Percentiles rank a stretch among this genome's conserved stretches.
phyloP scores from a whole-genome alignment of 352 stramenopile species.

The Pythium phragmitis region DNA sequence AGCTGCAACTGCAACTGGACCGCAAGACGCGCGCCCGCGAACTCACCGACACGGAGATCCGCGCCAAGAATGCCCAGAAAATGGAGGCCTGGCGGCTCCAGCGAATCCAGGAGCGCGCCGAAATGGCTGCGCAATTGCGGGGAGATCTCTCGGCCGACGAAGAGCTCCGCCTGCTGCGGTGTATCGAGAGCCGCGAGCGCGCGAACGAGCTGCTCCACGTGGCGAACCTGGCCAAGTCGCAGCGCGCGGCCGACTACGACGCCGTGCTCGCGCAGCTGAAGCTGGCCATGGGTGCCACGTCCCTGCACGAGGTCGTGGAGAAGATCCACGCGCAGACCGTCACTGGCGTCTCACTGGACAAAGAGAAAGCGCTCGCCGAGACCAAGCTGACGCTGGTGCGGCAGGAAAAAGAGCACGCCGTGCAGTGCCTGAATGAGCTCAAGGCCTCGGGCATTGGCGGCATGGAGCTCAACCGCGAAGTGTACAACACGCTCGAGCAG shows the following conservation, averaged over 20 bases:
- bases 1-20: constrained; percentile 70
- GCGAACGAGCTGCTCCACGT: constrained; percentile 62
- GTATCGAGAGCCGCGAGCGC: constrained; percentile 65
- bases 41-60: constrained; percentile 74
- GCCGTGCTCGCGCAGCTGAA: constrained; percentile 64
- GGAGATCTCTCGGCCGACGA: constrained; percentile 71
- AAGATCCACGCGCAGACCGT: constrained; percentile 65
- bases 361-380: constrained; percentile 71
- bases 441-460: constrained; percentile 76
- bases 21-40: constrained; percentile 60
- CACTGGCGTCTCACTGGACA: constrained; percentile 64
- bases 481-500: constrained; percentile 76
- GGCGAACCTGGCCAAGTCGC: constrained; percentile 63
- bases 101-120: constrained; percentile 64
- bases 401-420: constrained; percentile 59
- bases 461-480: constrained; percentile 77
- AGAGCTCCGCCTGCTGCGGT: constrained; percentile 49
- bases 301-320: constrained; percentile 58
- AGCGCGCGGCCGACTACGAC: constrained; percentile 73
- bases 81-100: constrained; percentile 80
- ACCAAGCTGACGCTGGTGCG: constrained; percentile 47
- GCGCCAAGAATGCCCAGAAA: constrained; percentile 74
- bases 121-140: constrained; percentile 74
- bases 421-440: constrained; percentile 70
- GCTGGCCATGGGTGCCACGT: constrained; percentile 53